Conservation (phyloP, 2,329 filamentous ascomycete species). For the Xylariaceae sp. region DNA sequence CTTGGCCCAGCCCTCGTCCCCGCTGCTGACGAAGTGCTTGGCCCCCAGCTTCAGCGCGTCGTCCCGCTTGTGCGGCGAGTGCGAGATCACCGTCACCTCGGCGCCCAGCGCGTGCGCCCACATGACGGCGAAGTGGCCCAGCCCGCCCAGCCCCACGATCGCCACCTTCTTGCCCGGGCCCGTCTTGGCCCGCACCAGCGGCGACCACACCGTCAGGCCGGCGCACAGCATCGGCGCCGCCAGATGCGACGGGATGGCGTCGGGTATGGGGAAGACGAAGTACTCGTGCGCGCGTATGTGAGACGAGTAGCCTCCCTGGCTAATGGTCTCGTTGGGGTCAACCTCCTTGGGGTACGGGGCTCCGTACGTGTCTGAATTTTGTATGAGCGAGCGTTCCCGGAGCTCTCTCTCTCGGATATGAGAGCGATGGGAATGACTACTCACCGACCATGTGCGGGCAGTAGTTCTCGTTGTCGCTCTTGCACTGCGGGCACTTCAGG, state of each 20-base stretch:
- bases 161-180: slow-evolving; percentile 66
- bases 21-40: slow-evolving; percentile 41
- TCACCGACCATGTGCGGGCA: slow-evolving; percentile 35
- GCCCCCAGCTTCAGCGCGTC: slow-evolving; percentile 58
- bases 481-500: slow-evolving; percentile 40
- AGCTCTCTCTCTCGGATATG: not conserved
- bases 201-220: slow-evolving; percentile 66
- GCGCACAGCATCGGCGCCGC: slow-evolving; percentile 69
- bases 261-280: slow-evolving; percentile 54
- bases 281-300: slow-evolving; percentile 44
- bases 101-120: slow-evolving; percentile 65
- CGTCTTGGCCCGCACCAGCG: slow-evolving; percentile 57
- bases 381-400: not conserved
- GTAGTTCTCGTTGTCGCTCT: slow-evolving; percentile 42
- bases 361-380: slow-evolving; percentile 46
- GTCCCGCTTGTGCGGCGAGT: slow-evolving; percentile 48
- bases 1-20: slow-evolving; percentile 49
- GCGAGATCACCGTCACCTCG: slow-evolving; percentile 57
- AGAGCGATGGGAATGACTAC: slow-evolving; percentile 6
- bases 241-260: slow-evolving; percentile 38
- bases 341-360: slow-evolving; percentile 49
- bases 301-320: slow-evolving; percentile 56
- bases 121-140: slow-evolving; percentile 66
- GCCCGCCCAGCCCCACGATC: slow-evolving; percentile 64
- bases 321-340: slow-evolving; percentile 45